Percentiles rank a stretch among this genome's conserved stretches.
phyloP scores from a whole-genome alignment of 2,329 filamentous ascomycete genomes.

The Ascochyta rabiei region DNA sequence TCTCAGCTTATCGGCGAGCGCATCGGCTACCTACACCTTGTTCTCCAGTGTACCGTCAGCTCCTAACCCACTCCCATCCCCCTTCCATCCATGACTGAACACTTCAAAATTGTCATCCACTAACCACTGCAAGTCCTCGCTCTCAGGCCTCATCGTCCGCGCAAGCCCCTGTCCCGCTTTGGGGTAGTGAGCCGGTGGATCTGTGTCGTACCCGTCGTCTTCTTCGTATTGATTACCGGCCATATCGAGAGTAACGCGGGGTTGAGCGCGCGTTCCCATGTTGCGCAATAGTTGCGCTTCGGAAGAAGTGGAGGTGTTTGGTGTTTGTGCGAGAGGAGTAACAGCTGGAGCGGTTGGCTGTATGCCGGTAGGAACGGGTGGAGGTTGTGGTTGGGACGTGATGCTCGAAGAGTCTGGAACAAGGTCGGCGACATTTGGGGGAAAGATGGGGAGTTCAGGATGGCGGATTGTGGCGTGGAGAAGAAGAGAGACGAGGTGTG shows the following conservation, averaged over 20 bases:
- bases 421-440: conserved; percentile 42
- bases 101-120: conserved; percentile 65
- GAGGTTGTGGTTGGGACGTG: conserved; percentile 21
- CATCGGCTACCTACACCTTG: conserved; percentile 12
- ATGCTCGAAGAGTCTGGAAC: conserved; percentile 25
- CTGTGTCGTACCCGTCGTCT: conserved; percentile 61
- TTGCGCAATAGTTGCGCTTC: conserved; percentile 44
- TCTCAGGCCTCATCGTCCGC: conserved; percentile 59
- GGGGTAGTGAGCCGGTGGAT: conserved; percentile 65
- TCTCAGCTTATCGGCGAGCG: background rate
- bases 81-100: conserved; percentile 59
- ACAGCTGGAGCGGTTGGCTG: conserved; percentile 42
- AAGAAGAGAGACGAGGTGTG: conserved; percentile 68
- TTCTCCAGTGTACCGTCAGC: conserved; percentile 31
- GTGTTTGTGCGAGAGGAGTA: conserved; percentile 27
- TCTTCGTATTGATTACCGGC: conserved; percentile 38
- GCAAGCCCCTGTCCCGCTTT: conserved; percentile 66
- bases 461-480: conserved; percentile 66
- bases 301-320: conserved; percentile 35
- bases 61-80: conserved; percentile 41
- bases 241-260: conserved; percentile 27
- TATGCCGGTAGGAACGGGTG: conserved; percentile 16
- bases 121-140: conserved; percentile 66
- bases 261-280: conserved; percentile 19
- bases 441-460: conserved; percentile 70